Base-by-base conservation (phyloP, 2,329 filamentous ascomycete species). In the Penicillium oxalicum region DNA sequence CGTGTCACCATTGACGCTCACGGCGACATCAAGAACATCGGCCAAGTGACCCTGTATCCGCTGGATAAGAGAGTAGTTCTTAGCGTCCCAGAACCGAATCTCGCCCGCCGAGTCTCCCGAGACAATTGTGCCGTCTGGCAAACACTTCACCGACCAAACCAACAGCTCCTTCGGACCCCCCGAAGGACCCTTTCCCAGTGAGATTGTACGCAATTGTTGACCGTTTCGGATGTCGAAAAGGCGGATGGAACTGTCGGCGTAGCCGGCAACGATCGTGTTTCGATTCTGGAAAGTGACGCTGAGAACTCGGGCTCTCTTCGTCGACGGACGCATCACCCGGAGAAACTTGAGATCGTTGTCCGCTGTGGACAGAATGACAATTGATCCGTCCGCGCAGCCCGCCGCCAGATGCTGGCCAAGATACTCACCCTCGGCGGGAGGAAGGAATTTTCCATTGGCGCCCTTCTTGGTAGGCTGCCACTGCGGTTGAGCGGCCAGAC, bases 101-200 rank as follows among this genome's bases (percentile, higher is more conserved):
- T 97, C 90, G 29, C 93, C 93, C 4, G 90, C 91, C 3, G 93
- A 97, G 67, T 98, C 93, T 44, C 89, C 93, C 1, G 91, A 95
- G 9, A 97, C 84, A 53, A 98, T 93, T 57, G 93, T 89, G 43
- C 90, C 91, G 61, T 88, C 87, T 8, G 86, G 81, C 29, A 97
- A 77, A 62, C 87, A 89, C 70, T 90, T 95, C 53, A 98, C 86
- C 45, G 88, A 86, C 93, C 93, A 98, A 11, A 95, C 87, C 44
- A 97, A 83, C 48, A 91, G 85, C 56, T 95, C 87, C 69, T 88
- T 91, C 13, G 87, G 82, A 5, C 88, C 88, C 39, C 87, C 87
- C 6, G 76, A 74, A 9, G 88, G 77, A 33, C 91, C 88, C 47
- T 84, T 83, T 4, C 91, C 93, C 32, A 97, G 73, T 0, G 89